Base-by-base conservation (phyloP, 2,329 filamentous ascomycete species). In the Ophiocordyceps australis region DNA sequence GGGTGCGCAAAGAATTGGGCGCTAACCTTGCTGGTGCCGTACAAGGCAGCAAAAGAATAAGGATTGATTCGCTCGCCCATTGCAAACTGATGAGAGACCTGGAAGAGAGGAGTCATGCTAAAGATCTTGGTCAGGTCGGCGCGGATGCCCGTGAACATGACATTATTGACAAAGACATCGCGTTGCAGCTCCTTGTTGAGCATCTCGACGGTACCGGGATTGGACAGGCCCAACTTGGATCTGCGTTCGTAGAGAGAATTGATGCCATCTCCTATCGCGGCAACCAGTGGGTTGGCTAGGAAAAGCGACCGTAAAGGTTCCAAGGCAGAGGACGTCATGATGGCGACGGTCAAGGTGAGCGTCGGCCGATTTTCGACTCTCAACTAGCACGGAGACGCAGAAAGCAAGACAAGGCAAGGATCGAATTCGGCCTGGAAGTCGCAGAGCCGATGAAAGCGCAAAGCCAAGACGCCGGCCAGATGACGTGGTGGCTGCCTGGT, bases 121-220 rank as follows among this genome's bases (percentile, higher is more conserved):
- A 95, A 92, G 47, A 82, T 74, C 65, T 94, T 95, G 49, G 83
- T 94, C 49, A 95, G 63, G 55, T 98, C 89, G 51, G 86, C 91
- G 49, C 86, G 80, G 52, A 98, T 68, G 44, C 89, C 89, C 23
- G 81, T 79, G 63, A 98, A 95, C 73, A 89, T 91, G 54, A 82
- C 79, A 63, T 94, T 93, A 58, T 77, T 89, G 45, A 94, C 72
- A 50, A 95, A 76, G 41, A 94, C 85, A 67, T 94, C 85, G 56
- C 85, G 83, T 60, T 91, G 77, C 35, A 94, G 83, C 62, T 98
- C 89, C 50, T 78, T 75, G 40, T 78, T 70, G 50, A 93, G 74
- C 46, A 74, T 74, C 56, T 98, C 89, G 38, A 94, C 74, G 27
- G 79, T 85, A 42, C 89, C 89, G 21, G 89, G 89, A 56, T 95